These are phyloP conservation scores for Podospora pseudoanserina DNA, from an alignment of 495 filamentous ascomycete genomes.

Conservation along the genomic window DNA sequence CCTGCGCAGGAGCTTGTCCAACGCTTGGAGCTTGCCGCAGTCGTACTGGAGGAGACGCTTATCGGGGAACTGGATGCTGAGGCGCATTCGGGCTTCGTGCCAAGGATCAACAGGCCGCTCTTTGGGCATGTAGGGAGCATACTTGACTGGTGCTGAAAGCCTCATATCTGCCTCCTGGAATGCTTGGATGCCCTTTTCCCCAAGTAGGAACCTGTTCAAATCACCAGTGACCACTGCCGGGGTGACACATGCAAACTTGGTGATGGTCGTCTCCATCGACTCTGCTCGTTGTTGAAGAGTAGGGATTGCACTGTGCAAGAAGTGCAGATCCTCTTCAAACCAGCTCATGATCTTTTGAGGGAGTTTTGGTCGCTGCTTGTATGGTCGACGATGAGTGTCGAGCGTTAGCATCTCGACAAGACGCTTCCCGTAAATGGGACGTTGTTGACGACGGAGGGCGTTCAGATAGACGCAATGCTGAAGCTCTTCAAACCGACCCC, in stretches of 20 bases:
- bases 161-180: constrained; percentile 51
- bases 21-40: constrained; percentile 91
- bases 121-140: constrained; percentile 49
- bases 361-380: constrained; percentile 51
- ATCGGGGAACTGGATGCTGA: constrained; percentile 95
- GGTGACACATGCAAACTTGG: constrained; percentile 86
- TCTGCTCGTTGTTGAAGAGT: constrained; percentile 68
- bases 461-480: constrained; percentile 79
- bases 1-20: constrained; percentile 81
- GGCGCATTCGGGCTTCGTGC: constrained; percentile 88
- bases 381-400: constrained; percentile 52
- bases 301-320: constrained; percentile 68
- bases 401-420: constrained; percentile 69
- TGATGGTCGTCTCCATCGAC: constrained; percentile 67
- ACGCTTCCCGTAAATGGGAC: constrained; percentile 74
- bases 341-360: constrained; percentile 60
- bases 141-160: constrained; percentile 43
- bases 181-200: constrained; percentile 54
- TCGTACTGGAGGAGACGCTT: constrained; percentile 94
- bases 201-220: constrained; percentile 63
- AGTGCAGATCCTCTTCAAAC: constrained; percentile 65
- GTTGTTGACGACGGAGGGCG: constrained; percentile 71
- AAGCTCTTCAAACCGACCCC: constrained; percentile 71
- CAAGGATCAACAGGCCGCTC: constrained; percentile 67
- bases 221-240: constrained; percentile 81